Evolutionary conservation across 208 protist genomes (phyloP), one percentile per base, ranked within the genome.

Genomic region (Leishmania aethiopica): DNA sequence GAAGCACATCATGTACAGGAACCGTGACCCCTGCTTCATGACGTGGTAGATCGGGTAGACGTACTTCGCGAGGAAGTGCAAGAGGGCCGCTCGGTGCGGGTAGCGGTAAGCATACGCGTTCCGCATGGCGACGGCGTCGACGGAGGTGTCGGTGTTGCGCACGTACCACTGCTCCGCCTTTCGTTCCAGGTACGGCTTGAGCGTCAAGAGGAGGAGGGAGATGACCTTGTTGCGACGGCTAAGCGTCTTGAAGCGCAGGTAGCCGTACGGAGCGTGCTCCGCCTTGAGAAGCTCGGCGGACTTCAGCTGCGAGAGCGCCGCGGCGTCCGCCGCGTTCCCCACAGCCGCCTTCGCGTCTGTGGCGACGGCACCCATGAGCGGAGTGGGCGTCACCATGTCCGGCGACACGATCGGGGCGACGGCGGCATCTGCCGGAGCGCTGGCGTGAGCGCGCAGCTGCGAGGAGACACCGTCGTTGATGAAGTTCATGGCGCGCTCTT

Each of bases 171-270:
- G 67, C 51, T 85, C 81, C 45, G 85, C 66, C 73, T 85, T 86
- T 15, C 87, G 76, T 49, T 89, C 83, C 53, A 95, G 42, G 84
- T 95, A 96, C 42, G 93, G 93, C 81, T 84, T 88, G 45, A 94
- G 62, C 42, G 90, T 93, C 55, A 93, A 66, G 22, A 95, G 83
- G 57, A 96, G 80, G 25, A 96, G 82, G 6, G 91, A 91, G 66
- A 93, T 73, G 59, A 88, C 84, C 60, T 89, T 86, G 67, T 90
- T 84, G 53, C 55, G 70, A 11, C 75, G 77, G 49, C 53, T 85
- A 40, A 96, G 83, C 3, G 90, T 83, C 67, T 72, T 66, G 72
- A 96, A 94, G 70, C 86, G 86, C 25, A 96, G 86, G 73, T 96
- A 89, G 11, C 91, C 91, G 73, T 95, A 96, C 1, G 91, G 88